Percentiles rank a stretch among this genome's conserved stretches.
Conservation (phyloP, 2,329 filamentous ascomycete species). For the Didymosphaeria variabile region DNA sequence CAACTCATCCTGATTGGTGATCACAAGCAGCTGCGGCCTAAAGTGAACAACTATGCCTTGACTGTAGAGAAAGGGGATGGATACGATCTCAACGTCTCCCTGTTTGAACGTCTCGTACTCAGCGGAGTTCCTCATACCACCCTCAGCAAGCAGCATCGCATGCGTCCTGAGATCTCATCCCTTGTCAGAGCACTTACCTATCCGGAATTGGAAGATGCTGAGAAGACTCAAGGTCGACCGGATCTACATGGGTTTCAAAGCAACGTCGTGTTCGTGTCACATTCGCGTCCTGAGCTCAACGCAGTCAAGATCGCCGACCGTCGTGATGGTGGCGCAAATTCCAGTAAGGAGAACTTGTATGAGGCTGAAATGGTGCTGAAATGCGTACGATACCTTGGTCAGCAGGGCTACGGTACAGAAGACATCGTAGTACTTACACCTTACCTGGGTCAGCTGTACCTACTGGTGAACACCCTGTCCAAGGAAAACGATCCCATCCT, state of each 20-base stretch:
- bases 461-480: conserved; percentile 63
- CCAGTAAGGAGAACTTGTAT: conserved; percentile 69
- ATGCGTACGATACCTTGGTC: conserved; percentile 71
- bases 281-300: conserved; percentile 63
- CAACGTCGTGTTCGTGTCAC: conserved; percentile 73
- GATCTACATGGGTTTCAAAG: conserved; percentile 65
- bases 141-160: conserved; percentile 71
- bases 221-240: conserved; percentile 58
- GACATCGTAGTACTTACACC: conserved; percentile 75
- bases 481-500: conserved; percentile 70
- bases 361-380: conserved; percentile 73
- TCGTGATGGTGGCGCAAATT: conserved; percentile 59
- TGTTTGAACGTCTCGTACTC: conserved; percentile 73
- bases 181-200: conserved; percentile 69
- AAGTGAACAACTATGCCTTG: conserved; percentile 68
- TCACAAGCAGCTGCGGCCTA: conserved; percentile 76
- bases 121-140: conserved; percentile 64
- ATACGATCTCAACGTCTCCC: conserved; percentile 71
- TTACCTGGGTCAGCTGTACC: conserved; percentile 73
- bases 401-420: conserved; percentile 74
- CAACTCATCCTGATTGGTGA: conserved; percentile 77
- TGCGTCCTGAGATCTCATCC: conserved; percentile 72
- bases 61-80: conserved; percentile 71
- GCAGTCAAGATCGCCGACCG: conserved; percentile 57
- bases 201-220: conserved; percentile 66